phyloP scores from a whole-genome alignment of 495 filamentous ascomycete species.

The Articulospora tetracladia region DNA sequence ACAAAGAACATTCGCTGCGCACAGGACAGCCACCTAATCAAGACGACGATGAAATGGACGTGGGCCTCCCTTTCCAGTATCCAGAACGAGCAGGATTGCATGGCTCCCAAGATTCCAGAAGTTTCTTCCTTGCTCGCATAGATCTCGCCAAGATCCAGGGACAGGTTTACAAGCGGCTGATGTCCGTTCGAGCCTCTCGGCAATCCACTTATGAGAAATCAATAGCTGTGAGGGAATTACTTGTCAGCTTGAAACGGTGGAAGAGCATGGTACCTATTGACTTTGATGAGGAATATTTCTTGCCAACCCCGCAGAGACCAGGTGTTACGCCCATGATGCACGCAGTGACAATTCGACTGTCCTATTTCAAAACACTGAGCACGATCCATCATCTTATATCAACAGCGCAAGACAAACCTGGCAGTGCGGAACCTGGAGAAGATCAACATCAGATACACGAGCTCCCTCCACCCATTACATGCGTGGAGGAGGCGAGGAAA shows the following conservation, averaged over 20 bases:
- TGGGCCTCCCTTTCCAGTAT: constrained; percentile 86
- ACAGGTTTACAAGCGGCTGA: constrained; percentile 88
- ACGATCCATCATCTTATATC: constrained; percentile 1
- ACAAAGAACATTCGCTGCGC: constrained; percentile 90
- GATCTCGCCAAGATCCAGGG: constrained; percentile 86
- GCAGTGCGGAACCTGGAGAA: neutral
- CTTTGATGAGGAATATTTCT: neutral
- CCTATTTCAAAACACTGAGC: constrained; percentile 5
- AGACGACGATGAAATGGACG: constrained; percentile 97
- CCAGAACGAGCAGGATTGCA: constrained; percentile 54
- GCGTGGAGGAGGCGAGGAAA: constrained; percentile 82
- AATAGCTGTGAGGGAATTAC: neutral
- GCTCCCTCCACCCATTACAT: constrained; percentile 82
- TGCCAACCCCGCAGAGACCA: neutral
- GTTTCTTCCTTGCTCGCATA: constrained; percentile 72
- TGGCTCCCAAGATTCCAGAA: neutral
- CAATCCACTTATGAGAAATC: constrained; percentile 79
- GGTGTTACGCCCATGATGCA: constrained; percentile 36
- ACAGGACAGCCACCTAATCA: constrained; percentile 89
- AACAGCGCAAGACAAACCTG: neutral
- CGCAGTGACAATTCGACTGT: constrained; percentile 65
- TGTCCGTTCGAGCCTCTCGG: constrained; percentile 84
- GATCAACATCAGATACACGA: constrained; percentile 42
- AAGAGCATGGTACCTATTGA: neutral
- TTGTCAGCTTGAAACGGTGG: neutral